Conservation (phyloP, 768 basidiomycete species). For the Hemileccinum rubropunctum region DNA sequence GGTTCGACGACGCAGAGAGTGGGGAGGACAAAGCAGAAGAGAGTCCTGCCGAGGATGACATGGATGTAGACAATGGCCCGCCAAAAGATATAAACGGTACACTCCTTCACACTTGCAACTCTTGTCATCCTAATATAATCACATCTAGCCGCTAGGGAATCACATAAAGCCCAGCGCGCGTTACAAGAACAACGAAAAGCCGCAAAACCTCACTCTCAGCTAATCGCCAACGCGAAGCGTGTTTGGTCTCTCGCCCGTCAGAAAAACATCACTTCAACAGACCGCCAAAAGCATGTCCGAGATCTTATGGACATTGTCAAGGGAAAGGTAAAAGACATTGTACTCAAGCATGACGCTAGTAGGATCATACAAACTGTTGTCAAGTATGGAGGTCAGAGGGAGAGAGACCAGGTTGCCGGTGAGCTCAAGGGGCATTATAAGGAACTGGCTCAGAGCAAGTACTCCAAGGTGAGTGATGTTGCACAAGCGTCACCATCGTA, state of each 20-base stretch:
- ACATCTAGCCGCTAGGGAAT: conserved; percentile 55
- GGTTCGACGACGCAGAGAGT: conserved; percentile 34
- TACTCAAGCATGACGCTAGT: conserved; percentile 90
- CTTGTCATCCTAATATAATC: conserved; percentile 6
- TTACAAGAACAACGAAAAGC: conserved; percentile 69
- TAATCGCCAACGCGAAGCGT: conserved; percentile 70
- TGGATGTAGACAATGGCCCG: conserved; percentile 25
- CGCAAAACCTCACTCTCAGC: conserved; percentile 70
- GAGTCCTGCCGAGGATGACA: conserved; percentile 28
- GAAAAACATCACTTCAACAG: conserved; percentile 63
- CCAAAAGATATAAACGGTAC: conserved; percentile 61
- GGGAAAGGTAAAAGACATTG: conserved; percentile 81
- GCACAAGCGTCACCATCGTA: neutral
- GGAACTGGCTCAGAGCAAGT: conserved; percentile 80
- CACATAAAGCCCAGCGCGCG: conserved; percentile 67
- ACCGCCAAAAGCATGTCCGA: conserved; percentile 72
- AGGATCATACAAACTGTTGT: conserved; percentile 80
- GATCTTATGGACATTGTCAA: conserved; percentile 74
- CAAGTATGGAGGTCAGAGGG: conserved; percentile 71
- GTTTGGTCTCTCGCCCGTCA: conserved; percentile 76
- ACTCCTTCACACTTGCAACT: conserved; percentile 14
- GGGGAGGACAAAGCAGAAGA: conserved; percentile 23
- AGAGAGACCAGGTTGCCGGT: conserved; percentile 75
- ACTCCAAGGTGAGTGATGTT: conserved; percentile 67
- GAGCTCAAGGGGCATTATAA: conserved; percentile 82